Base-by-base conservation (phyloP, 495 filamentous ascomycete genomes). In the Trichoderma erinaceum region DNA sequence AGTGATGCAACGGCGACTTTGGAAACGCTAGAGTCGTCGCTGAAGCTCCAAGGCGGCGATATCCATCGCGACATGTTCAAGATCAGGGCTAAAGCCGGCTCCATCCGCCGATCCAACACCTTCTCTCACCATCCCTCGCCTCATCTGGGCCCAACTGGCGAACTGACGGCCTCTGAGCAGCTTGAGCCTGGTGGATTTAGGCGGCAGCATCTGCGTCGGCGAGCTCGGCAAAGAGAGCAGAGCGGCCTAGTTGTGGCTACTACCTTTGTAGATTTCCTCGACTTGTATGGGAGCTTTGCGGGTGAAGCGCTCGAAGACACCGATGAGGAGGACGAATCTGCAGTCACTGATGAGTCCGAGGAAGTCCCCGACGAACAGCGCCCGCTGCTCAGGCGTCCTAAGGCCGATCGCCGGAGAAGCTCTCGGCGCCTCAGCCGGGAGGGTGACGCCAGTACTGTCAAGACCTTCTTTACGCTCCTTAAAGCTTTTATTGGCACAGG, bases 61-160 rank as follows among this genome's bases (percentile, higher is more conserved):
- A 85, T 90, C 25, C 87, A 89, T 74, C 83, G 87, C 27, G 86
- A 88, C 70, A 81, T 90, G n/a, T 90, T 89, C 79, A 85, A 83
- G 69, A 81, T 87, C 41, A 79, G 83, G 15, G 80, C 83, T n/a
- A 81, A 81, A 61, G 78, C 73, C 21, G 78, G 76, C 64, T 72
- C 78, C 50, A 82, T 84, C 65, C 78, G 82, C 70, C 80, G 87
- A 50, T 79, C 87, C 12, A 81, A 81, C 64, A 89, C 85, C 21
- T 90, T 89, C 72, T 85, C 87, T 48, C 74, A 78, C 61, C 76
- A 78, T 3, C 70, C 74, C 18, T 72, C 75, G 66, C 74, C 74
- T 23, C 35, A 61, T 7, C 38, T 64, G 21, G n/a, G 8, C 21
- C 35, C 32, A n/a, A 4, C 61, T 16, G 74, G 73, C 32, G 75